Base-by-base conservation (phyloP, 2,329 filamentous ascomycete genomes). In the Parasarocladium wereldwijsianum region DNA sequence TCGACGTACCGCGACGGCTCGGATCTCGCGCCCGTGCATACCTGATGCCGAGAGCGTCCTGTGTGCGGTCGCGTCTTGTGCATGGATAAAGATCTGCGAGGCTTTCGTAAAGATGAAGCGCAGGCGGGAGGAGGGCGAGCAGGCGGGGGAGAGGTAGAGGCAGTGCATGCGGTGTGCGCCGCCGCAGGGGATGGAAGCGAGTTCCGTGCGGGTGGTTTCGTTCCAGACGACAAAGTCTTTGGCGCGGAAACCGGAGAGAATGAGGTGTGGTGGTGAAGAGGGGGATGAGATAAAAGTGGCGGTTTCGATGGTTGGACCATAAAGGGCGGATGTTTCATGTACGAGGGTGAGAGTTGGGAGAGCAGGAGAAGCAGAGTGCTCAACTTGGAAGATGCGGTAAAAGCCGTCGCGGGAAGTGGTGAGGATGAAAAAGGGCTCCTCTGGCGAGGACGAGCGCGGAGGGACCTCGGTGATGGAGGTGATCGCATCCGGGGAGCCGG, bases 11-110 rank as follows among this genome's bases (percentile, higher is more conserved):
- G n/a, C n/a, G n/a, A n/a, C n/a, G n/a, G n/a, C n/a, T 63, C 48
- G 58, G 40, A 96, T 80, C 52, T 98, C 90, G 32, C 90, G 64
- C 0, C 90, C 90, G 50, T 98, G 90, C 1, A 72, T 72, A 6
- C 90, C 87, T 1, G 54, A 41, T 11, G 19, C n/a, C 38, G 76
- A 73, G 9, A 93, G 46, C 55, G 69, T 39, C 46, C 58, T 43
- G 34, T 59, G 50, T 3, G 46, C 34, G 2, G 49, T 39, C 6
- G 33, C 44, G 4, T 41, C 35, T 39, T 67, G 62, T 11, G 56
- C 57, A 44, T 60, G 60, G n/a, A 69, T 42, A 29, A 52, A 55
- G 28, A 68, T 52, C 33, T 52, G 54, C 3, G 71, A 69, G 5
- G 74, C 72, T 49, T 82, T 76, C 3, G 78, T 87, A 66, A 81